phyloP scores from a whole-genome alignment of 2,329 filamentous ascomycete genomes.

The Dactylellina cionopaga region DNA sequence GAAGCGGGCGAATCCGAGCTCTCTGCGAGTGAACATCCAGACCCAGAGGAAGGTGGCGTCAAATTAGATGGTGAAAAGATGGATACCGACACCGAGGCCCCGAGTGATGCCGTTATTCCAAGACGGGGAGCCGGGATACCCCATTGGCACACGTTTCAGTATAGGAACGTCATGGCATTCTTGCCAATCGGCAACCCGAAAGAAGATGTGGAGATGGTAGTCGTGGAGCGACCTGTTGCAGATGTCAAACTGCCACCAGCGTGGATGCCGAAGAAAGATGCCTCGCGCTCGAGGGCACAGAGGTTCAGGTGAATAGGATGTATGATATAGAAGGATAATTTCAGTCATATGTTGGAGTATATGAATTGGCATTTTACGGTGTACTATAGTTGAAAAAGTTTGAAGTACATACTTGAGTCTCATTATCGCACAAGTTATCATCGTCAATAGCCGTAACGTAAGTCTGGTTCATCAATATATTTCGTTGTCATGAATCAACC shows the following conservation, averaged over 20 bases:
- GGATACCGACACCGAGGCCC: constrained; percentile 31
- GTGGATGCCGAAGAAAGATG: constrained; percentile 37
- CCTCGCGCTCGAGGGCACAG: constrained; percentile 1
- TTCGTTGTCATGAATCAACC: constrained; percentile 5
- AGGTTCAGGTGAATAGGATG: constrained; percentile 25
- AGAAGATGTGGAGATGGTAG: constrained; percentile 75
- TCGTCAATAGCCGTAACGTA: no score
- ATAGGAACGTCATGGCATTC: constrained; percentile 87
- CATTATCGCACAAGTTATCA: background rate
- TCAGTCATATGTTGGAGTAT: constrained; percentile 19
- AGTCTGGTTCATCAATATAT: background rate
- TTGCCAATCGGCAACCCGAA: constrained; percentile 65
- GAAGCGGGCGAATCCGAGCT: constrained; percentile 37
- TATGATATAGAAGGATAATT: constrained; percentile 20
- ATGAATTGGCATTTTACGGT: constrained; percentile 23
- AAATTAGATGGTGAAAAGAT: constrained; percentile 28
- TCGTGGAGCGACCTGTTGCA: constrained; percentile 87
- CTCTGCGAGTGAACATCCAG: constrained; percentile 50
- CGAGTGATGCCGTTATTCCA: constrained; percentile 5
- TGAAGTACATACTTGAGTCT: background rate
- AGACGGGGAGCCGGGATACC: constrained; percentile 57
- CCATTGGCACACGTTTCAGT: constrained; percentile 89
- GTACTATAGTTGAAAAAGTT: constrained; percentile 49
- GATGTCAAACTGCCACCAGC: constrained; percentile 77
- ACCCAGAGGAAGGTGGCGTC: constrained; percentile 49